phyloP scores from a whole-genome alignment of 2,329 filamentous ascomycete genomes.

The Epichloe sibirici region DNA sequence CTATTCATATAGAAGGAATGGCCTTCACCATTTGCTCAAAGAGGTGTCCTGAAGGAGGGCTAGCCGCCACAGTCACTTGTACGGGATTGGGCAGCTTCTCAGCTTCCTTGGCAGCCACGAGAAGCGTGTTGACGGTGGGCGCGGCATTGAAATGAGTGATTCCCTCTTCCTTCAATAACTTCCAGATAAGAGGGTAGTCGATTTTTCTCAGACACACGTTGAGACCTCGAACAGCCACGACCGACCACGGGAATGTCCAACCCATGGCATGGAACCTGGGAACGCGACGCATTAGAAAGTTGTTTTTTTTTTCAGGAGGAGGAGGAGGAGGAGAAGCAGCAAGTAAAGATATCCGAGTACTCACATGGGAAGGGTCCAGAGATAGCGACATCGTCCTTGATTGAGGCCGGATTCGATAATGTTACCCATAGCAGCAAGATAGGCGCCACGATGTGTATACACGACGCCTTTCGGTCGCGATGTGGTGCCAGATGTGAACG shows the following conservation, averaged over 20 bases:
- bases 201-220: slow-evolving; percentile 92
- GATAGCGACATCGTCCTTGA: slow-evolving; percentile 60
- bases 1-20: too few species aligned
- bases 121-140: slow-evolving; percentile 87
- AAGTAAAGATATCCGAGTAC: too few species aligned
- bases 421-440: slow-evolving; percentile 75
- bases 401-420: slow-evolving; percentile 83
- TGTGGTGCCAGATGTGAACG: slow-evolving; percentile 91
- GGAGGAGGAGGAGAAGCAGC: too few species aligned
- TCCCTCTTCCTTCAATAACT: slow-evolving; percentile 67
- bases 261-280: slow-evolving; percentile 51
- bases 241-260: slow-evolving; percentile 89
- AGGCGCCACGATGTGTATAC: slow-evolving; percentile 78
- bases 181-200: slow-evolving; percentile 89
- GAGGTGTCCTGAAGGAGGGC: slow-evolving; percentile 76
- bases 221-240: slow-evolving; percentile 88
- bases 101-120: slow-evolving; percentile 72
- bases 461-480: slow-evolving; percentile 86
- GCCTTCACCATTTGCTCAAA: slow-evolving; percentile 75
- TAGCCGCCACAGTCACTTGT: slow-evolving; percentile 83
- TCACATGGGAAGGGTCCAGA: slow-evolving; percentile 90
- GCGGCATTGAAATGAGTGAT: slow-evolving; percentile 95
- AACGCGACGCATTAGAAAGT: not conserved
- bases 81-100: slow-evolving; percentile 57
- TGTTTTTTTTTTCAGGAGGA: not conserved